phyloP scores from a whole-genome alignment of 2,329 filamentous ascomycete species.

The Nothophaeocryptopus gaeumannii region DNA sequence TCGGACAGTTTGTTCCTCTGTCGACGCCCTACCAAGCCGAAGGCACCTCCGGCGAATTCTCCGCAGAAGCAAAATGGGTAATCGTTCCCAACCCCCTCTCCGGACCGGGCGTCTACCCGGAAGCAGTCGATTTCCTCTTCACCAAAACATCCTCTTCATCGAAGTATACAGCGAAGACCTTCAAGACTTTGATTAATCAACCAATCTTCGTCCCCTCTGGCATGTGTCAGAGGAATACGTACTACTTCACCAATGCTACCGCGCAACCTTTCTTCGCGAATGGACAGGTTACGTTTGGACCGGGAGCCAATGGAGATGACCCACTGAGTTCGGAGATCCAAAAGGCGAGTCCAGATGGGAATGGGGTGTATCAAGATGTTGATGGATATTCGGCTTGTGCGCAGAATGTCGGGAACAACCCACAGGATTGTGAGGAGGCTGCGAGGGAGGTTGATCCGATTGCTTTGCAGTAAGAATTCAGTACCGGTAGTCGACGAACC shows the following conservation, averaged over 20 bases:
- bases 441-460: conserved; percentile 18
- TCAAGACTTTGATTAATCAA: conserved; percentile 26
- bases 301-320: conserved; percentile 20
- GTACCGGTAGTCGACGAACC: too few species aligned
- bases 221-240: conserved; percentile 25
- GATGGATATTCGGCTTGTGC: conserved; percentile 22
- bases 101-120: conserved; percentile 25
- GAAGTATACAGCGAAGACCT: conserved; percentile 13
- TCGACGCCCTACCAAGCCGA: conserved; percentile 20
- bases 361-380: conserved; percentile 19
- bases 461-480: conserved; percentile 8
- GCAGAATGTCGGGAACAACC: conserved; percentile 26
- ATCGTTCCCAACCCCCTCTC: conserved; percentile 24
- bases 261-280: conserved; percentile 16
- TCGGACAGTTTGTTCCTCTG: conserved; percentile 21
- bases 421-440: conserved; percentile 25
- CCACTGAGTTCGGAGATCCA: conserved; percentile 14
- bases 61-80: conserved; percentile 20
- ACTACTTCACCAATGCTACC: conserved; percentile 27
- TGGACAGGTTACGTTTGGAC: conserved; percentile 26
- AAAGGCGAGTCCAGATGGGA: conserved; percentile 21
- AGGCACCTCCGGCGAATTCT: conserved; percentile 7
- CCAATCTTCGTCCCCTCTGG: conserved; percentile 17
- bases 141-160: conserved; percentile 1
- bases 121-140: conserved; percentile 23